These are phyloP conservation scores for Rhodotorula graminis DNA, from an alignment of 768 basidiomycete genomes.

Conservation along the genomic window DNA sequence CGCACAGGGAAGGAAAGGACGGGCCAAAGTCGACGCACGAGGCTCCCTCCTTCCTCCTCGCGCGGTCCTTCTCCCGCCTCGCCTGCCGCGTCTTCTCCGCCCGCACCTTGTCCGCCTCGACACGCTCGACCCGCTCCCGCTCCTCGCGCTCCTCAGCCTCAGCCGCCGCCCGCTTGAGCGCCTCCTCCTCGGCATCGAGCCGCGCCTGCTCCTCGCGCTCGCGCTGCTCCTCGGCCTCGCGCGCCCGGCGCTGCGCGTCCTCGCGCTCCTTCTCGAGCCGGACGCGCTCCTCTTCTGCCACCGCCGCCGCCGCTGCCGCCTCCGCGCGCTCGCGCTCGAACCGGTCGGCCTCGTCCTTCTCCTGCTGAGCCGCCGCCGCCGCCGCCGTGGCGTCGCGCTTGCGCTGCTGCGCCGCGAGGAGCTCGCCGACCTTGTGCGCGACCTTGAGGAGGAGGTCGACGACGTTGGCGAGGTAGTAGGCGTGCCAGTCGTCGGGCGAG, in stretches of 20 bases:
- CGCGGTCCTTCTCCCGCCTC: not conserved
- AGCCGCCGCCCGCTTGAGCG: not conserved
- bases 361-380: not conserved
- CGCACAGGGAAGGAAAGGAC: not conserved
- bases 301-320: not conserved
- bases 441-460: not conserved
- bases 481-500: not conserved
- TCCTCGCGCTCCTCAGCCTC: not conserved
- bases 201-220: not conserved
- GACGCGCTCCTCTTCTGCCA: too few species aligned
- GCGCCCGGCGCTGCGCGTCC: not conserved
- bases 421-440: not conserved
- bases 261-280: not conserved
- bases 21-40: too few species aligned
- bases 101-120: not conserved
- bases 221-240: not conserved
- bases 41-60: not conserved
- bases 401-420: not conserved
- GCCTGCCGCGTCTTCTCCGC: not conserved
- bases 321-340: too few species aligned
- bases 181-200: not conserved
- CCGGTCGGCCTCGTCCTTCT: not conserved
- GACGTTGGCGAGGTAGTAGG: not conserved
- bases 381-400: conserved; percentile 1
- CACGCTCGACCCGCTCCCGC: not conserved